Conservation (phyloP, 768 basidiomycete species). For the Suillus decipiens region DNA sequence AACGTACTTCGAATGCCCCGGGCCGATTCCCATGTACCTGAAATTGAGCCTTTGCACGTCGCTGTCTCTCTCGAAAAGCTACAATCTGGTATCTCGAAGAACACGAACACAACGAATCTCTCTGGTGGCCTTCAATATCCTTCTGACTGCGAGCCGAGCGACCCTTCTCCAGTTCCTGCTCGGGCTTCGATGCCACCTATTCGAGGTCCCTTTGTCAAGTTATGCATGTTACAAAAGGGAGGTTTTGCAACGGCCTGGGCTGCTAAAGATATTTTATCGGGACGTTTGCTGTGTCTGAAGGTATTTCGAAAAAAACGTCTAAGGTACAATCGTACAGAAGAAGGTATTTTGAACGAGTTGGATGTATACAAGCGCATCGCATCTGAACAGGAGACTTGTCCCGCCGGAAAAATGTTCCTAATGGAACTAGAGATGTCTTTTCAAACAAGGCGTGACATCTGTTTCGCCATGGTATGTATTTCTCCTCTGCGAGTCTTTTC, state of each 20-base stretch:
- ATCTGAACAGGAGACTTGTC: constrained; percentile 17
- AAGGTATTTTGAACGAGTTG: constrained; percentile 35
- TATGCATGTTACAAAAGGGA: constrained; percentile 24
- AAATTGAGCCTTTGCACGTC: neutral
- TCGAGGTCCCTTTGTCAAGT: constrained; percentile 27
- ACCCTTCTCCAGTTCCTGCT: neutral
- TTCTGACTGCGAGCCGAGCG: neutral
- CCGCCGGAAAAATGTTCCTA: constrained; percentile 36
- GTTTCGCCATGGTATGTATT: constrained; percentile 44
- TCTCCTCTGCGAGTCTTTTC: neutral
- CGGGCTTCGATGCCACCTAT: constrained; percentile 16
- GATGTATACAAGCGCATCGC: constrained; percentile 38
- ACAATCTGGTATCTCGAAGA: neutral
- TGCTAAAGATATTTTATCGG: constrained; percentile 26
- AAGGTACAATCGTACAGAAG: constrained; percentile 10
- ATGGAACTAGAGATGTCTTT: constrained; percentile 41
- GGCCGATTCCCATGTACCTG: neutral
- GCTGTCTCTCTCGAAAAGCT: neutral
- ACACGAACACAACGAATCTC: neutral
- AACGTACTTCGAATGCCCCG: neutral
- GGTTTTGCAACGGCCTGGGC: constrained; percentile 25
- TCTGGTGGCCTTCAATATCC: neutral
- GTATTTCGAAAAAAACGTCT: constrained; percentile 28
- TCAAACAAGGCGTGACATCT: constrained; percentile 29
- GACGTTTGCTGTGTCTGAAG: constrained; percentile 42